Evolutionary conservation across 176 grass and related monocot genomes (phyloP).

Genomic region (Tillandsia fasciculata): DNA sequence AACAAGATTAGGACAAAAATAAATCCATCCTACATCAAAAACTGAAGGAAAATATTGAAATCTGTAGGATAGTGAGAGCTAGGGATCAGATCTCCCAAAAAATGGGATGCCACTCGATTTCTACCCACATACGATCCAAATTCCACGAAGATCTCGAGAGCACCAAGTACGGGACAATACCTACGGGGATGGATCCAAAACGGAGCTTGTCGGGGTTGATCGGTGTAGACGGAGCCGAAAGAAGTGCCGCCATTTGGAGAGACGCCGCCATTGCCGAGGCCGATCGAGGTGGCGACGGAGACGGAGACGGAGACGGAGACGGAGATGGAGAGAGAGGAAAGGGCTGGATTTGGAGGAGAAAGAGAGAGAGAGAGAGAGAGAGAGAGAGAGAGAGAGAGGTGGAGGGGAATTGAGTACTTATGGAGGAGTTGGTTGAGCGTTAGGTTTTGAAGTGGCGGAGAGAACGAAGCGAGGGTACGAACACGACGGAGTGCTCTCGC

Average conservation of each 20-base stretch:
- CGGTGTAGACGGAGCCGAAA: constrained; percentile 21
- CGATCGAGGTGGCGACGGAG: background rate
- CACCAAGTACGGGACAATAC: background rate
- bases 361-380: background rate
- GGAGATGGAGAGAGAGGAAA: constrained; percentile 1
- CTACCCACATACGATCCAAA: background rate
- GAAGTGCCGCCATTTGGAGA: constrained; percentile 32
- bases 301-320: background rate
- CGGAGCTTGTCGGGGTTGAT: constrained; percentile 6
- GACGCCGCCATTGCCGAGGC: constrained; percentile 8
- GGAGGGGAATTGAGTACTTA: background rate
- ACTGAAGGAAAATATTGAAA: background rate
- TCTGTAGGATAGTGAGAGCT: background rate
- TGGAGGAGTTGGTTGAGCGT: background rate
- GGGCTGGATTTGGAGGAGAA: background rate
- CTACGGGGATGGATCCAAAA: constrained; percentile 1
- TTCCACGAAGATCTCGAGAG: background rate
- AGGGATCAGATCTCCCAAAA: too few species aligned
- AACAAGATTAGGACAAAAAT: too few species aligned
- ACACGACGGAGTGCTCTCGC: background rate
- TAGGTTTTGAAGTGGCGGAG: background rate
- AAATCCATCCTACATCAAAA: background rate
- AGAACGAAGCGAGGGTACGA: background rate
- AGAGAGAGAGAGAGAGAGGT: background rate
- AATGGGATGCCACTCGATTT: too few species aligned